phyloP scores from a whole-genome alignment of 2,329 filamentous ascomycete genomes.

The Parastagonospora nodorum region DNA sequence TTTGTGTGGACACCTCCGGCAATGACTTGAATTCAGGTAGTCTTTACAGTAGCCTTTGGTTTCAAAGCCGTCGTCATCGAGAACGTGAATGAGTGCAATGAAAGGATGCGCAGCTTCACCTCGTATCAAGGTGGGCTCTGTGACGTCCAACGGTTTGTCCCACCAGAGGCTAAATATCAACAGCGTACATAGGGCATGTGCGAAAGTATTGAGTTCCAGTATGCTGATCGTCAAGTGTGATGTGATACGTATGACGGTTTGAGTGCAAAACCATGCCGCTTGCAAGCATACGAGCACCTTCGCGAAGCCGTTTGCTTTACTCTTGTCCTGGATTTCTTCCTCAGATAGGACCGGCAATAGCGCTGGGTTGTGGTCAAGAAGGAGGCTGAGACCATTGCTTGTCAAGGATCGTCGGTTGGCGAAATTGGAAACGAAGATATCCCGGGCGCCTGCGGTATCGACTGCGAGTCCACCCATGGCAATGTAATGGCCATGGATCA shows the following conservation, averaged over 20 bases:
- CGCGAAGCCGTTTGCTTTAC: conserved; percentile 17
- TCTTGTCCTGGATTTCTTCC: conserved; percentile 11
- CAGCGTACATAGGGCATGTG: conserved; percentile 45
- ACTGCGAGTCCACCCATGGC: conserved; percentile 14
- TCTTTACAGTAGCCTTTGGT: not conserved
- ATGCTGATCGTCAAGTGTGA: conserved; percentile 50
- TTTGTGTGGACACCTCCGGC: not conserved
- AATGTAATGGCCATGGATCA: conserved; percentile 8
- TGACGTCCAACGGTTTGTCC: conserved; percentile 29
- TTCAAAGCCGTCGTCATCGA: not conserved
- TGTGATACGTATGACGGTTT: conserved; percentile 17
- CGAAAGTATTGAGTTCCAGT: conserved; percentile 65
- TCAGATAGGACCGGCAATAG: conserved; percentile 4
- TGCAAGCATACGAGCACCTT: conserved; percentile 24
- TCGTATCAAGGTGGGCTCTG: conserved; percentile 7
- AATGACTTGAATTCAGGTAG: not conserved
- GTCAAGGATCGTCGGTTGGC: not conserved
- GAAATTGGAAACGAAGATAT: not conserved
- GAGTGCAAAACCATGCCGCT: conserved; percentile 31
- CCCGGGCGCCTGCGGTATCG: not conserved
- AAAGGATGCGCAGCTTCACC: not conserved
- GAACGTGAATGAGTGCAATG: not conserved
- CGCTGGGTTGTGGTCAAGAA: not conserved
- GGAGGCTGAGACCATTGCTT: not conserved
- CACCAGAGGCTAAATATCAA: conserved; percentile 34